Evolutionary conservation across 2,329 filamentous ascomycete genomes (phyloP), one percentile per base, ranked within the genome.

Genomic region (Colletotrichum theobromicola): DNA sequence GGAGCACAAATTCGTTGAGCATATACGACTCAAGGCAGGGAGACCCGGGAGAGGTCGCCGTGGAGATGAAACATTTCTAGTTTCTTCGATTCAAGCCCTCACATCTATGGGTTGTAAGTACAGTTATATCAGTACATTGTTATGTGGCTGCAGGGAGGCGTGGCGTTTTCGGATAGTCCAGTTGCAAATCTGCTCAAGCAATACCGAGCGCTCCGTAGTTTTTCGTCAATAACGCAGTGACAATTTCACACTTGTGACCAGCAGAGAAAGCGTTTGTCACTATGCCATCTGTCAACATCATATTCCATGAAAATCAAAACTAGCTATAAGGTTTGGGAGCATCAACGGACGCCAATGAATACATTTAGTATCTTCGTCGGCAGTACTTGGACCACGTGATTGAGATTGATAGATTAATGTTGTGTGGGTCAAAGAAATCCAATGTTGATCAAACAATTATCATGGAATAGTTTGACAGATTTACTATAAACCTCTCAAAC

Each of bases 61-160:
- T 74, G 7, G 72, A 71, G 32, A 34, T 74, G 53, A 74, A 74
- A 35, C 28, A 42, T 8, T 37, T 71, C 24, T 74, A 66, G 21
- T 30, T 46, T 15, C 4, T 30, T 2, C 26, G 30, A 28, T 21
- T 24, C 5, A 6, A 42, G 13, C 6, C 60, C 35, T 2, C 60
- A 16, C 34, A 5, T 3, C 8, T 28, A 34, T n/a, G 18, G 60
- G 24, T 37, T 18, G 35, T 18, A 46, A 26, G 60, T 18, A 46
- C 15, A 63, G 34, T 0, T 7, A 34, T 60, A n/a, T 60, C 28
- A 30, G 42, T 50, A 50, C 42, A 13, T 50, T 21, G 10, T 50
- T 12, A n/a, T n/a, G n/a, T n/a, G 12, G n/a, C 42, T 50, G n/a
- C n/a, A 0, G 24, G 42, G n/a, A 21, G 7, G 42, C n/a, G 13